These are phyloP conservation scores for Dendrobium nobile DNA, from an alignment of 106 monocot species.

Conservation along the genomic window DNA sequence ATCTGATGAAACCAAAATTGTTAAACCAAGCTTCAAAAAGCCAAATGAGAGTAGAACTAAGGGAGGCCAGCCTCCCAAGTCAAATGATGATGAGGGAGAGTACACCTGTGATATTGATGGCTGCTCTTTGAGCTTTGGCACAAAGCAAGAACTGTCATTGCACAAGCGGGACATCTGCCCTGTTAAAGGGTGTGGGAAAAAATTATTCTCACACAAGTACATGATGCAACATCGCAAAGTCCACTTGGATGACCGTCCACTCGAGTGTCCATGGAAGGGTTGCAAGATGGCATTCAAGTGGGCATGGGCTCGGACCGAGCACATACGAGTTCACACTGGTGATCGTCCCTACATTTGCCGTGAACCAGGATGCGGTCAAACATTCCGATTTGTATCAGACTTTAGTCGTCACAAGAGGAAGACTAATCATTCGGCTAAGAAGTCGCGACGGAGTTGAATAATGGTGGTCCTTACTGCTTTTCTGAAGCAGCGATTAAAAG, in stretches of 20 bases:
- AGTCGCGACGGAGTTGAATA: slow-evolving; percentile 23
- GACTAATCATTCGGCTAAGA: slow-evolving; percentile 64
- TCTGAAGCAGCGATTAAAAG: not conserved
- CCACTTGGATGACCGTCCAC: slow-evolving; percentile 76
- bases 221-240: slow-evolving; percentile 73
- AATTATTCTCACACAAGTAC: slow-evolving; percentile 90
- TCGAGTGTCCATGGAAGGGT: slow-evolving; percentile 84
- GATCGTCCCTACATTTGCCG: slow-evolving; percentile 72
- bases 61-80: slow-evolving; percentile 7
- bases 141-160: slow-evolving; percentile 51
- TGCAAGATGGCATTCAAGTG: slow-evolving; percentile 90
- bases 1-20: slow-evolving; percentile 11
- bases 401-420: slow-evolving; percentile 91
- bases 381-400: slow-evolving; percentile 84
- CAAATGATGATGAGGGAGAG: slow-evolving; percentile 21
- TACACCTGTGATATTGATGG: slow-evolving; percentile 63
- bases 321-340: slow-evolving; percentile 82
- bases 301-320: slow-evolving; percentile 89
- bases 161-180: slow-evolving; percentile 88
- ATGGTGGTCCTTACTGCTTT: not conserved
- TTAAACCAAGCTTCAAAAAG: slow-evolving; percentile 18
- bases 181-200: slow-evolving; percentile 68
- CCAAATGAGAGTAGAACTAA: slow-evolving; percentile 23
- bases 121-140: slow-evolving; percentile 62
- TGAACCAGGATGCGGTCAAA: slow-evolving; percentile 67